Percentiles rank a stretch among this genome's conserved stretches.
phyloP scores from a whole-genome alignment of 441 rosid species.

The Corymbia calophylla region DNA sequence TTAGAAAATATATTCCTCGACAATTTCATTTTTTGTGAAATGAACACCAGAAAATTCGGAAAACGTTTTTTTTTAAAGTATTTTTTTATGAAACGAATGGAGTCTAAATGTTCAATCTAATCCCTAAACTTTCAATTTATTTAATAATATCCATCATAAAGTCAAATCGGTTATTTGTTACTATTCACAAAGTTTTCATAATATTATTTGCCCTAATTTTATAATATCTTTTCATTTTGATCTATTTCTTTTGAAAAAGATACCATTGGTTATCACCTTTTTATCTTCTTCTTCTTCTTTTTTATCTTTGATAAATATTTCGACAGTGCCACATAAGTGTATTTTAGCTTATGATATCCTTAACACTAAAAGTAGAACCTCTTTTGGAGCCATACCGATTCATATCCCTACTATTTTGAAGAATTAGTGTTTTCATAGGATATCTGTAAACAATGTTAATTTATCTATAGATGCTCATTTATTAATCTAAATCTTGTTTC shows the following conservation, averaged over 20 bases:
- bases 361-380: not conserved
- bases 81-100: no score
- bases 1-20: no score
- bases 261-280: not conserved
- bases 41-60: no score
- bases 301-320: not conserved
- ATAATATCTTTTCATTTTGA: not conserved
- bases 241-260: not conserved
- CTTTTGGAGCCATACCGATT: not conserved
- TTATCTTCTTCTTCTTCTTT: not conserved
- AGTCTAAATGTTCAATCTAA: accelerated
- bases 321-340: not conserved
- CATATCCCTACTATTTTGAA: not conserved
- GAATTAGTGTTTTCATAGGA: not conserved
- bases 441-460: not conserved
- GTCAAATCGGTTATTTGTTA: not conserved
- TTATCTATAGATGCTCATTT: not conserved
- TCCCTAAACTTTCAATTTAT: accelerated
- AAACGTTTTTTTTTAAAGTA: no score
- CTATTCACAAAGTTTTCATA: not conserved
- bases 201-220: not conserved
- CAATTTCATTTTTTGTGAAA: no score
- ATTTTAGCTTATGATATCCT: not conserved
- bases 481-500: not conserved
- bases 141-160: accelerated